Evolutionary conservation across 2,329 filamentous ascomycete species (phyloP), one percentile per base, ranked within the genome.

Genomic region (Tolypocladium guangdongense): DNA sequence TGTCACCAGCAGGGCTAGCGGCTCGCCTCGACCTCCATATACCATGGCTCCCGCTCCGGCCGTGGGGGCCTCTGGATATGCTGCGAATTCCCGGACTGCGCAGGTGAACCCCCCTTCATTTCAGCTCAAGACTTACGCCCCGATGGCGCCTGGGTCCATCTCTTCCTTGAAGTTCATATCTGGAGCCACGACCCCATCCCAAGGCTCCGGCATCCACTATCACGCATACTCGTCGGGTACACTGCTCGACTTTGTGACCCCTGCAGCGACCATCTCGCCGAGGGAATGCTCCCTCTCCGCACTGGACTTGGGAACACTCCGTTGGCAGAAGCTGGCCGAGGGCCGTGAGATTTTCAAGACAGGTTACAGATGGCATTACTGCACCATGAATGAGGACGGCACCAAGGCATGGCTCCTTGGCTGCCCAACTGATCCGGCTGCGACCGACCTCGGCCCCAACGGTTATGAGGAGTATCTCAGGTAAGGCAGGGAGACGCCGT

Each of bases 341-440:
- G 93, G 93, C 4, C 87, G 89, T 50, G 93, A 99, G 65, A 86
- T 99, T 36, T 99, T 96, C 71, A 88, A 88, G 60, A 76, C 84
- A 0, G 89, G 87, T n/a, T 97, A 93, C 68, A 83, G 92, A 55
- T 99, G 93, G 93, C 92, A 97, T 68, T 99, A 99, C 66, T 97
- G 93, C 68, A 95, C 90, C 3, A 87, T 96, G 71, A 95, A 96
- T 65, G 86, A 93, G 56, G 89, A 95, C 62, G 92, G 92, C 7
- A 96, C 93, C 7, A 96, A 95, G 66, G 93, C 90, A 8, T 99
- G 93, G 91, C 76, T 99, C 27, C 78, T 99, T n/a, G 93, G 93
- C 10, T 96, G 90, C 63, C 88, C 88, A 2, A 86, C 88, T 4
- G 90, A 96, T 58, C 73, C 78, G 41, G 73, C 78, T 20, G 75